Conservation (phyloP, 2,329 filamentous ascomycete species). For the Incumbomyces delicatus region DNA sequence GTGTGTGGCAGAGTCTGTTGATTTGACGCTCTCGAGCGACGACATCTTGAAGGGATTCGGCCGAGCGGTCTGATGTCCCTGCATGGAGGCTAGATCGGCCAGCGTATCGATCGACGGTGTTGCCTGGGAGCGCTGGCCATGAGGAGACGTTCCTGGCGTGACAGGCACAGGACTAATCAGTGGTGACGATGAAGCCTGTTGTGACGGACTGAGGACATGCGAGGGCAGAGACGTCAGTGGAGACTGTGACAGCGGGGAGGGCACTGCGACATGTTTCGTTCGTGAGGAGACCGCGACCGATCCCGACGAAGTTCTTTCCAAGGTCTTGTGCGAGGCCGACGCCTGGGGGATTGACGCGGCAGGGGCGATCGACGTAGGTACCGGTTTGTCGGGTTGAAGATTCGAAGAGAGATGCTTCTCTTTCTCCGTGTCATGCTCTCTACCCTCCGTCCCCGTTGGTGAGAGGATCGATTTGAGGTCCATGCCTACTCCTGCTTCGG, state of each 20-base stretch:
- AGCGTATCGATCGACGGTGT: slow-evolving; percentile 41
- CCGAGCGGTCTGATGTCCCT: slow-evolving; percentile 35
- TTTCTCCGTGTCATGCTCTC: neutral
- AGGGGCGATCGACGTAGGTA: neutral
- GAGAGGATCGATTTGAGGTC: slow-evolving; percentile 40
- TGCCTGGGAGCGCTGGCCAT: slow-evolving; percentile 31
- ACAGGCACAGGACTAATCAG: slow-evolving; percentile 30
- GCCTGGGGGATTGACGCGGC: slow-evolving; percentile 25
- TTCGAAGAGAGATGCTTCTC: neutral
- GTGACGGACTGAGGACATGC: slow-evolving; percentile 31
- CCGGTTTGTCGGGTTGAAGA: neutral
- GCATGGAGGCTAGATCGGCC: slow-evolving; percentile 39
- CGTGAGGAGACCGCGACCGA: slow-evolving; percentile 22
- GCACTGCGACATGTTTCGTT: slow-evolving; percentile 20
- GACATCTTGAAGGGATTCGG: slow-evolving; percentile 26
- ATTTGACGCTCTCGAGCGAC: slow-evolving; percentile 3
- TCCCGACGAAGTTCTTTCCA: slow-evolving; percentile 28
- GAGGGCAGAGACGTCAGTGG: slow-evolving; percentile 22
- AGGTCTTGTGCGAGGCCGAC: slow-evolving; percentile 28
- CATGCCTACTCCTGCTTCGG: slow-evolving; percentile 22
- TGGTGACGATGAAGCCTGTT: slow-evolving; percentile 29
- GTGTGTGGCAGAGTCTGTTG: slow-evolving; percentile 6
- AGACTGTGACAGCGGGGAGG: slow-evolving; percentile 33
- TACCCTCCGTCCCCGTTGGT: slow-evolving; percentile 30
- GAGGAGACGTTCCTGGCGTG: slow-evolving; percentile 25